Evolutionary conservation across 2,329 filamentous ascomycete species (phyloP), one percentile per base, ranked within the genome.

Genomic region (Didymella arachidicola): DNA sequence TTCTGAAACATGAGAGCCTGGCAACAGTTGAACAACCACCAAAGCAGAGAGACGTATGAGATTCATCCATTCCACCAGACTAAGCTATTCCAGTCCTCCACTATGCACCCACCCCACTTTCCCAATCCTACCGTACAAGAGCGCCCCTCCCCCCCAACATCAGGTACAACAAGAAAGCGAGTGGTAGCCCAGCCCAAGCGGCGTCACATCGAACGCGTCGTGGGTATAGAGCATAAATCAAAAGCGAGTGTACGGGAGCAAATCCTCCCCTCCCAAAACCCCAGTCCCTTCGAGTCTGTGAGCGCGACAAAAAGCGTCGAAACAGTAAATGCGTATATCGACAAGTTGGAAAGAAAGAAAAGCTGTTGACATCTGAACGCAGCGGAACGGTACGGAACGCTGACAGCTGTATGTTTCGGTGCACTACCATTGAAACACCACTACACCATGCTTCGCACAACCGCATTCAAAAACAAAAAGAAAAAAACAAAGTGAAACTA

Each of bases 341-440:
- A 58, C 56, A 41, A 16, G 38, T 41, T 25, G 4, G 45, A 59
- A 50, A 32, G 10, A 6, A 3, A 47, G 38, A 47, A 34, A 36
- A 36, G 32, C 32, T n/a, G 32, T n/a, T 14, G 16, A n/a, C 16
- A 36, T 7, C 32, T 3, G 32, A 36, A 36, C 32, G 32, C n/a
- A 19, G 19, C n/a, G 12, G 29, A 52, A 52, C 30, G 2, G 32
- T 46, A 48, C 55, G 18, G 44, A 57, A 58, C 55, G 55, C 56
- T 58, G 50, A 58, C 56, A 53, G 56, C 39, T 59, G 56, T 51
- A 54, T 59, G 56, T 54, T 59, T 59, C 56, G 56, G 56, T 59
- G 56, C 56, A 59, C 56, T 59, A 59, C 56, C 56, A 59, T 59
- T 59, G 56, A 59, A 59, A 59, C 56, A 59, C 50, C 56, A 41